Evolutionary conservation across 1,139 yeast genomes (phyloP).

Genomic region (Saccharomyces hybrid): DNA sequence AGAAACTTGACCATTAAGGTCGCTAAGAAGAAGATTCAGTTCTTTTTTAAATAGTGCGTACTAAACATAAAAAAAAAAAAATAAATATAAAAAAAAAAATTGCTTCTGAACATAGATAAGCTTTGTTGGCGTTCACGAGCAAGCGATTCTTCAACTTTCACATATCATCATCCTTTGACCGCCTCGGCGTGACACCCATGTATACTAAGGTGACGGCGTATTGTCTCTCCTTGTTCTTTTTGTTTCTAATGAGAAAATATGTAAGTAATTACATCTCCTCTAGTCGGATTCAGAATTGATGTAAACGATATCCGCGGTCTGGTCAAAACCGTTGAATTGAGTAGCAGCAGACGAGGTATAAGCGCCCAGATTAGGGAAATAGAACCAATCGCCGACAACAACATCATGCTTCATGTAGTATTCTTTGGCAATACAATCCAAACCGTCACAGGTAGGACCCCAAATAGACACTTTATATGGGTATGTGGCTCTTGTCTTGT

Average conservation of each 20-base stretch:
- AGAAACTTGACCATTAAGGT: neutral
- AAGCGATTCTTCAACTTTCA: neutral
- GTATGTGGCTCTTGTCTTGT: slow-evolving; percentile 9
- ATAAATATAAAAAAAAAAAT: neutral
- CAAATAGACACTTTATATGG: slow-evolving; percentile 58
- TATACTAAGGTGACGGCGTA: neutral
- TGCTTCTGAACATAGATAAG: neutral
- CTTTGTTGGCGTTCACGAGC: neutral
- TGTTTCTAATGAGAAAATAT: neutral
- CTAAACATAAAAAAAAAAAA: neutral
- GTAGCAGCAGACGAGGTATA: slow-evolving; percentile 89
- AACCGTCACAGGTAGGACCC: slow-evolving; percentile 98
- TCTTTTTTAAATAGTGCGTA: neutral
- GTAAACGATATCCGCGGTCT: slow-evolving; percentile 51
- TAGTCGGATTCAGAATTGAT: slow-evolving; percentile 34
- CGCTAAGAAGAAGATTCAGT: neutral
- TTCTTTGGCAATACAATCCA: slow-evolving; percentile 67
- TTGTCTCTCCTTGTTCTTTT: neutral
- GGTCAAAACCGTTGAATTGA: slow-evolving; percentile 77
- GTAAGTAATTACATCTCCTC: neutral
- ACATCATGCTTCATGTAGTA: slow-evolving; percentile 52
- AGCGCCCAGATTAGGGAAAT: slow-evolving; percentile 83
- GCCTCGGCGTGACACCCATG: neutral
- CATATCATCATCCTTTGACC: neutral
- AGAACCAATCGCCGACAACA: slow-evolving; percentile 86